Conservation (phyloP, 2,329 filamentous ascomycete species). For the Pseudogymnoascus sp. region DNA sequence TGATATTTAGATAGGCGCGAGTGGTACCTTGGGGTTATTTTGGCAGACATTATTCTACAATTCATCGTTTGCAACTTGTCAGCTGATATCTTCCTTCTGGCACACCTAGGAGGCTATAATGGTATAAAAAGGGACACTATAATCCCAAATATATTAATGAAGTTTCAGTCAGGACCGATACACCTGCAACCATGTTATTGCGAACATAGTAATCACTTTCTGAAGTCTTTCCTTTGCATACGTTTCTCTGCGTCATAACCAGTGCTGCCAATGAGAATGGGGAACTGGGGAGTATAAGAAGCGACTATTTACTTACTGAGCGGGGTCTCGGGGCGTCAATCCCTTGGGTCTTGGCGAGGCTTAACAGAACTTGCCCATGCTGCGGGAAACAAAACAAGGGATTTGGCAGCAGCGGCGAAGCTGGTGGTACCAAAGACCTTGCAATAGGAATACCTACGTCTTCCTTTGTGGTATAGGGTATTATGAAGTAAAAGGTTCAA, state of each 20-base stretch:
- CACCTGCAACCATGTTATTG: background rate
- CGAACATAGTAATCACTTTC: background rate
- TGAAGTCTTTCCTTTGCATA: background rate
- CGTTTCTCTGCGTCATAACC: background rate
- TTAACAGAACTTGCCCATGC: conserved; percentile 1
- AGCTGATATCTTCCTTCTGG: background rate
- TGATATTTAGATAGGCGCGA: background rate
- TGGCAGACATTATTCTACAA: background rate
- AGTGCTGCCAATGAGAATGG: background rate
- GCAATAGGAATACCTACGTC: no score
- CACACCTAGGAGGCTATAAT: background rate
- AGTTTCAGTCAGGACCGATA: background rate
- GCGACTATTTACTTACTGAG: background rate
- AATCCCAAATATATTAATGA: conserved; percentile 3
- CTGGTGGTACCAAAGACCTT: background rate
- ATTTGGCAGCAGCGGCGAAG: background rate
- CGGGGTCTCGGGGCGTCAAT: background rate
- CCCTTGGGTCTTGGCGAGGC: background rate
- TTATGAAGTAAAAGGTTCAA: background rate
- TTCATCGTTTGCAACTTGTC: background rate
- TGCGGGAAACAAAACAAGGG: background rate
- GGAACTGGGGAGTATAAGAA: background rate
- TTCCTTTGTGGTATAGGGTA: background rate
- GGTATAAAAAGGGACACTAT: background rate
- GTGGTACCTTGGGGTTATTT: background rate